Conservation (phyloP, 2,329 filamentous ascomycete species). For the Cercospora citrullina region DNA sequence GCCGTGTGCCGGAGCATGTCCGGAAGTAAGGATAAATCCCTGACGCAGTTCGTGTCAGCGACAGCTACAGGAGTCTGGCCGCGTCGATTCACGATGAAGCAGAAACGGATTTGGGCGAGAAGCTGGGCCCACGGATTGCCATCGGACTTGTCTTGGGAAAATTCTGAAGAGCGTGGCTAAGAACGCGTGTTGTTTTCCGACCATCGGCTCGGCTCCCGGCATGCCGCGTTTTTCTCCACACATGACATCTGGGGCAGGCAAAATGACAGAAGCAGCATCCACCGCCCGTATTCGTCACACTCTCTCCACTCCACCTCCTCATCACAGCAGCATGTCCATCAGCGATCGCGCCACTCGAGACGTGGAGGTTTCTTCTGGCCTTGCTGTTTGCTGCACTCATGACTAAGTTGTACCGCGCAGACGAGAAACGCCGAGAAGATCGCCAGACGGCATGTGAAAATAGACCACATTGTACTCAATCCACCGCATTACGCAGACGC, state of each 20-base stretch:
- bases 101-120: neutral
- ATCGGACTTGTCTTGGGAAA: neutral
- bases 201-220: neutral
- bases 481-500: neutral
- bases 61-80: neutral
- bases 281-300: neutral
- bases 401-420: neutral
- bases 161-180: neutral
- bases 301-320: neutral
- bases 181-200: neutral
- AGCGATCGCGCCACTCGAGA: neutral
- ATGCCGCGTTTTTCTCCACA: neutral
- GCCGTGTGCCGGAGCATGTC: neutral
- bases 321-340: neutral
- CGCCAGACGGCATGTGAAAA: neutral
- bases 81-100: neutral
- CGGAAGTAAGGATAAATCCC: neutral
- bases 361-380: neutral
- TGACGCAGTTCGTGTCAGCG: slow-evolving; percentile 1
- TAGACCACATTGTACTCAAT: neutral
- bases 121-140: neutral
- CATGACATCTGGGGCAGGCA: neutral
- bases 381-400: neutral
- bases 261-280: neutral
- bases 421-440: neutral